Conservation (phyloP, 108 stramenopile species). For the Poteriospumella lacustris region DNA sequence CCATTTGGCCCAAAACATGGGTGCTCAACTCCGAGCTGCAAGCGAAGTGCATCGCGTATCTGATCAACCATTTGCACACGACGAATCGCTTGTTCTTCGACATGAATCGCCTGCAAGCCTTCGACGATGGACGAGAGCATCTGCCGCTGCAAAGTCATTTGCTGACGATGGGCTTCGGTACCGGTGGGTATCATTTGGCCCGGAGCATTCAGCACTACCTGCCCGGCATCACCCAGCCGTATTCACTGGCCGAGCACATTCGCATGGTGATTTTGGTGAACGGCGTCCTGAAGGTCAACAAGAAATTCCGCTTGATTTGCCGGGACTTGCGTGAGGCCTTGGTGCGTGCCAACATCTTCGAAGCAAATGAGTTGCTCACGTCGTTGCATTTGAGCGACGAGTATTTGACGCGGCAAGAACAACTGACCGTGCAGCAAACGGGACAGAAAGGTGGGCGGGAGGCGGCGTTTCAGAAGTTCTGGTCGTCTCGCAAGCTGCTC, state of each 20-base stretch:
- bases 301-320: conserved; percentile 5
- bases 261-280: conserved; percentile 20
- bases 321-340: conserved; percentile 11
- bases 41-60: not conserved
- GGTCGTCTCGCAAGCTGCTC: conserved; percentile 21
- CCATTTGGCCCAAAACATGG: conserved; percentile 29
- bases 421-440: too few relatives aligned
- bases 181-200: conserved; percentile 5
- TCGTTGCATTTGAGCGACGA: conserved; percentile 32
- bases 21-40: conserved; percentile 30
- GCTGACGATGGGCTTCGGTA: conserved; percentile 33
- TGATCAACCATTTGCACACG: conserved; percentile 25
- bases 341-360: not conserved
- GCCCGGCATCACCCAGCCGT: not conserved
- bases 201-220: not conserved
- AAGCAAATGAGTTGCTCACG: conserved; percentile 9
- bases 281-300: not conserved
- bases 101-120: not conserved
- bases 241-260: not conserved
- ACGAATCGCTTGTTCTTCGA: not conserved
- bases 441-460: too few relatives aligned
- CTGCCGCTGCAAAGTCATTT: not conserved
- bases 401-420: conserved; percentile 16
- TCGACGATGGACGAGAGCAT: too few relatives aligned
- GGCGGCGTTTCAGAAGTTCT: too few relatives aligned